Evolutionary conservation across 2,329 filamentous ascomycete genomes (phyloP).

Genomic region (Talaromyces funiculosus): DNA sequence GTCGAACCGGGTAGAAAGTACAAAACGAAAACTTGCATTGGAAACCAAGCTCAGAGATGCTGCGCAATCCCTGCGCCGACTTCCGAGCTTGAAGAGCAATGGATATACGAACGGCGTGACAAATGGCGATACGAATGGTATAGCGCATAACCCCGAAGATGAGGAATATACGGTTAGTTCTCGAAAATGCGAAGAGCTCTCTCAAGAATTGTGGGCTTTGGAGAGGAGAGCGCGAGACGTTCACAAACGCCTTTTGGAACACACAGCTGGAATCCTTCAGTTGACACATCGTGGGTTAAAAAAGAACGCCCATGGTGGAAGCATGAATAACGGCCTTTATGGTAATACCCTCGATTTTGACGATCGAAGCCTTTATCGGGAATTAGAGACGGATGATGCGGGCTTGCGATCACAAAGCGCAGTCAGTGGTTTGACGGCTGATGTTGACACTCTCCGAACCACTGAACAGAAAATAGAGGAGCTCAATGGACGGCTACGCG

Average conservation of each 20-base stretch:
- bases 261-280: conserved; percentile 88
- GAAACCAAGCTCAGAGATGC: conserved; percentile 95
- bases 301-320: conserved; percentile 47
- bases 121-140: conserved; percentile 48
- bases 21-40: conserved; percentile 74
- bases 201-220: conserved; percentile 70
- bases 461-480: conserved; percentile 63
- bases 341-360: conserved; percentile 64
- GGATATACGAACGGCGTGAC: conserved; percentile 44
- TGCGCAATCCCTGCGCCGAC: conserved; percentile 73
- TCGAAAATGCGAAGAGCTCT: conserved; percentile 78
- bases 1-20: conserved; percentile 70
- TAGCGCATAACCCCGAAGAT: conserved; percentile 54
- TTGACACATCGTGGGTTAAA: conserved; percentile 75
- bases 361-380: conserved; percentile 66
- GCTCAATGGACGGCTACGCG: conserved; percentile 61
- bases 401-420: conserved; percentile 19
- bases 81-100: conserved; percentile 65
- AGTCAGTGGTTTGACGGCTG: conserved; percentile 17
- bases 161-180: conserved; percentile 68
- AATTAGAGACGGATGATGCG: conserved; percentile 60
- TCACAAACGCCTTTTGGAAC: conserved; percentile 71
- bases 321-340: conserved; percentile 32
- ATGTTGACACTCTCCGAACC: conserved; percentile 50
- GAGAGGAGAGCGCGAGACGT: conserved; percentile 71